A percentile compares a stretch with the other conserved stretches of the same genome.
These are phyloP conservation scores for Lentinula edodes DNA, from an alignment of 768 basidiomycete genomes.

Conservation along the genomic window DNA sequence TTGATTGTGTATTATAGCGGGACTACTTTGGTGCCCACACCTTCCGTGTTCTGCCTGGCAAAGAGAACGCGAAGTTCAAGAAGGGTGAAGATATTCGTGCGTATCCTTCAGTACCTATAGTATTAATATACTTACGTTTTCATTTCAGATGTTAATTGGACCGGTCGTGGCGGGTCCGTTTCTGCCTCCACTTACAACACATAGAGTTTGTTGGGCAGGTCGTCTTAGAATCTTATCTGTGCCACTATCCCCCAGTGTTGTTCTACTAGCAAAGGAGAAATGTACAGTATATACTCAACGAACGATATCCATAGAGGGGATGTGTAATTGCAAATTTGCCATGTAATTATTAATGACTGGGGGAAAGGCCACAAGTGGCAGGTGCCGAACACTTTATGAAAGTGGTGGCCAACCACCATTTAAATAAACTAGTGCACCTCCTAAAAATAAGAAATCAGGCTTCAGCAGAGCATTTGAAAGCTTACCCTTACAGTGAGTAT, in stretches of 20 bases:
- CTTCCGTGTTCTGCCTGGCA: conserved; percentile 89
- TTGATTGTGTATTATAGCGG: conserved; percentile 41
- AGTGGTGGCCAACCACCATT: no score
- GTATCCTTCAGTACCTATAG: conserved; percentile 24
- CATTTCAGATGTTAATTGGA: conserved; percentile 90
- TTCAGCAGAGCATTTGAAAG: no score
- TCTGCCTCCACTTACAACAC: conserved; percentile 82
- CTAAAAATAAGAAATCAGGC: no score
- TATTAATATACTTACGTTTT: conserved; percentile 7
- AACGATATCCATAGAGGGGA: neutral
- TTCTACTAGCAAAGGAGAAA: neutral
- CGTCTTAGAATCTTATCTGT: neutral
- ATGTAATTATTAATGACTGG: no score
- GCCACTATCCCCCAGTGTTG: neutral
- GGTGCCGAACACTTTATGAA: no score
- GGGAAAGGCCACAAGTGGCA: no score
- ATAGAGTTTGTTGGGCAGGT: conserved; percentile 17
- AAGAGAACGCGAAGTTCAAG: conserved; percentile 81
- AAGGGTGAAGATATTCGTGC: conserved; percentile 82
- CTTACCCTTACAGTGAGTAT: no score
- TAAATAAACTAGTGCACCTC: no score
- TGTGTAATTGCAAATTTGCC: neutral
- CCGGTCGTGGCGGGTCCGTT: conserved; percentile 93
- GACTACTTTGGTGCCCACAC: conserved; percentile 99
- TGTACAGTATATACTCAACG: conserved; percentile 2